phyloP scores from a whole-genome alignment of 2,329 filamentous ascomycete species.

The Botrytis porri region DNA sequence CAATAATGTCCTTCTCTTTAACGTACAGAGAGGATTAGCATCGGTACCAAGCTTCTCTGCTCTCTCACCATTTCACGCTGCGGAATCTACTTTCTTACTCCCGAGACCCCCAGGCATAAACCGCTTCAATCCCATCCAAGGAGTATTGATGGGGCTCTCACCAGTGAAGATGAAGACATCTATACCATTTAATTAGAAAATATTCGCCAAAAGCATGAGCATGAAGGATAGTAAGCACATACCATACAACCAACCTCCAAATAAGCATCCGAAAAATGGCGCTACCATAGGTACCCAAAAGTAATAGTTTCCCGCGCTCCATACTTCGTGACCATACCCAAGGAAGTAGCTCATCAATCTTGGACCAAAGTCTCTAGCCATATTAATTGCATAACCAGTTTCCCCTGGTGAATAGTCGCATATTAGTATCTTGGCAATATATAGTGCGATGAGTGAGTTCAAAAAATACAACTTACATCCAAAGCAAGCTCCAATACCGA shows the following conservation, averaged over 20 bases:
- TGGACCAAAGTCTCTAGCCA: slow-evolving; percentile 68
- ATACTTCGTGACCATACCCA: slow-evolving; percentile 67
- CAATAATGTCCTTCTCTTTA: neutral
- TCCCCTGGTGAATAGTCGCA: slow-evolving; percentile 49
- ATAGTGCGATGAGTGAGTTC: neutral
- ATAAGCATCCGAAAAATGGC: slow-evolving; percentile 61
- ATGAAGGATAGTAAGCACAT: neutral
- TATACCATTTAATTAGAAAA: neutral
- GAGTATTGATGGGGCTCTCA: slow-evolving; percentile 35
- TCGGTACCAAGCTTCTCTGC: no score
- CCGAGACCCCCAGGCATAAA: slow-evolving; percentile 16
- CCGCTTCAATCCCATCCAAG: slow-evolving; percentile 34
- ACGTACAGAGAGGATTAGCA: neutral
- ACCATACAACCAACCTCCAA: slow-evolving; percentile 64
- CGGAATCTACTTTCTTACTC: neutral
- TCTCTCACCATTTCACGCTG: neutral
- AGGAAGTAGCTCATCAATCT: slow-evolving; percentile 63
- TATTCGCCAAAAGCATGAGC: neutral
- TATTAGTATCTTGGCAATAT: neutral
- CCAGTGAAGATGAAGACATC: slow-evolving; percentile 51
- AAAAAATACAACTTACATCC: slow-evolving; percentile 40
- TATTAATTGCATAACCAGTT: slow-evolving; percentile 73
- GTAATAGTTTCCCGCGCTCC: slow-evolving; percentile 65
- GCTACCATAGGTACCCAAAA: slow-evolving; percentile 75
- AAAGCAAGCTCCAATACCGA: slow-evolving; percentile 70